Evolutionary conservation across 164 flowering plant genomes (phyloP).

Genomic region (Umbellularia californica): DNA sequence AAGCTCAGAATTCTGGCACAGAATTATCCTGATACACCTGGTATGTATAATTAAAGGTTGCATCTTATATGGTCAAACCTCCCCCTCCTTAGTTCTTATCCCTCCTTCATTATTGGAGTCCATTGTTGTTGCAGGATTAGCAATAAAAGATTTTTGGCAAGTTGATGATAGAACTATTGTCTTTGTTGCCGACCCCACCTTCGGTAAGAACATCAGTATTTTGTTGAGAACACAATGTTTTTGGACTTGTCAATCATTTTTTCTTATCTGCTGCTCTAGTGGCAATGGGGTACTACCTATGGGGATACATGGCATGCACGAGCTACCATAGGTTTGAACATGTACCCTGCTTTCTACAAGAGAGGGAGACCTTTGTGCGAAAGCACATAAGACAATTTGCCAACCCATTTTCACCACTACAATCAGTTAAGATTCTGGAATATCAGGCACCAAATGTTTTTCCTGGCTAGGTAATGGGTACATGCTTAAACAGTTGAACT

Average conservation of each 20-base stretch:
- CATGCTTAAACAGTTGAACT: not conserved
- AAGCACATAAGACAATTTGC: too few relatives aligned
- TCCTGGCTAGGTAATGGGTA: not conserved
- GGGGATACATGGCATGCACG: too few relatives aligned
- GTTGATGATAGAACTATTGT: constrained; percentile 96
- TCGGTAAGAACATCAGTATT: constrained; percentile 41
- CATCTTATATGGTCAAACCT: not conserved
- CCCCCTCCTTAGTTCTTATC: constrained; percentile 2
- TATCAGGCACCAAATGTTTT: not conserved
- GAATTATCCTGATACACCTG: constrained; percentile 98
- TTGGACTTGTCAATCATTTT: not conserved
- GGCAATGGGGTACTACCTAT: too few relatives aligned
- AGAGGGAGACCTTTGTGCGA: too few relatives aligned
- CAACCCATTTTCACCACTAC: not conserved
- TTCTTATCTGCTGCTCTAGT: not conserved
- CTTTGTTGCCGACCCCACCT: constrained; percentile 94
- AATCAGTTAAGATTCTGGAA: not conserved
- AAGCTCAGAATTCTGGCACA: constrained; percentile 91
- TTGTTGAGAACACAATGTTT: not conserved
- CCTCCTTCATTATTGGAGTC: not conserved
- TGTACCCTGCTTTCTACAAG: too few relatives aligned
- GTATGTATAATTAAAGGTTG: constrained; percentile 25
- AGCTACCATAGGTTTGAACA: too few relatives aligned
- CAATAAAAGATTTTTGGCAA: constrained; percentile 85
- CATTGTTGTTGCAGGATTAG: constrained; percentile 53